Evolutionary conservation across 345 rosid genomes (phyloP), one percentile per base, ranked within the genome.

Genomic region (Acer saccharum): DNA sequence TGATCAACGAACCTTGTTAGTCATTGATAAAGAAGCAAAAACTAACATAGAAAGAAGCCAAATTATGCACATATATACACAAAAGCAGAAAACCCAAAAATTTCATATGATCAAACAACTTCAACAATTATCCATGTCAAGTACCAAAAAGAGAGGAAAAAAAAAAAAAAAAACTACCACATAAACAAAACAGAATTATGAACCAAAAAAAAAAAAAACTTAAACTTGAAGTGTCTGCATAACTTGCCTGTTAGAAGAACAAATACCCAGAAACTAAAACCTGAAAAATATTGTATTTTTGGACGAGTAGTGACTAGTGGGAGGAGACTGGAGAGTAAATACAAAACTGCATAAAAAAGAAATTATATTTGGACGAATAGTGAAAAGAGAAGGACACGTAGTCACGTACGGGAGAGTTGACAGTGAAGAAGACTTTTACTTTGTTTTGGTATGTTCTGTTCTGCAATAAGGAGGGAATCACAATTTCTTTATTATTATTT

Each of bases 241-340:
- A 6, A 60, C 75, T 55, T n/a, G 39, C 75, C 20, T 3, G 75
- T 72, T 35, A 25, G 54, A 60, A 7, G 35, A 58, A 58, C 65
- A 2, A n/a, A 35, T 12, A 39, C 55, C 20, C 35, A 58, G 77
- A 63, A 52, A 55, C 73, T 16, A 72, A 78, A 72, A 27, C 69
- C 75, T 50, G 1, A n/a, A 77, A 2, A 66, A 39, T 3, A 14
- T 14, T 16, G 11, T 54, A 52, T 13, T 14, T 52, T 54, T 14
- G n/a, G n/a, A 54, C 6, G 7, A n/a, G 58, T 54, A 5, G 58
- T 17, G 7, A 54, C 55, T 14, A 4, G 13, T 50, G 18, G 17
- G 17, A 4, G 13, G 55, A 2, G 5, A 13, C 6, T 35, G 13
- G 55, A 2, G 5, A 13, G 39, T 35, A 35, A 35, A 35, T 3